These are phyloP conservation scores for Monilinia fructicola DNA, from an alignment of 2,329 filamentous ascomycete species.

Conservation along the genomic window DNA sequence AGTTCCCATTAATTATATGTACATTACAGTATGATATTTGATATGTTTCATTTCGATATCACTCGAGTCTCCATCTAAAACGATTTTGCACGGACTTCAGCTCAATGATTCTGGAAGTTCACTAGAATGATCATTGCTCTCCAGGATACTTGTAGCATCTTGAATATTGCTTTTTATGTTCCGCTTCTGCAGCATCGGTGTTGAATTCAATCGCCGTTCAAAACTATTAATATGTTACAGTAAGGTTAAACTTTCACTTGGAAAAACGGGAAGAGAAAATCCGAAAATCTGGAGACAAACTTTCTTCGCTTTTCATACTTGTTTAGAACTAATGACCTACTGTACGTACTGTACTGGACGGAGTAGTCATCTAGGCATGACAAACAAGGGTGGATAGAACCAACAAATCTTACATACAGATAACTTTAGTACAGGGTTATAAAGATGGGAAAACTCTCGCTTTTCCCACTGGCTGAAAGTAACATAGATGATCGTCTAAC, in stretches of 20 bases:
- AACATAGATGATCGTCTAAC: not conserved
- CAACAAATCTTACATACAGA: not conserved
- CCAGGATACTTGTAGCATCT: too few species aligned
- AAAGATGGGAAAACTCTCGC: not conserved
- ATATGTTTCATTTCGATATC: not conserved
- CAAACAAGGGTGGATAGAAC: not conserved
- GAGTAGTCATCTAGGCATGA: not conserved
- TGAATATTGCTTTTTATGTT: not conserved
- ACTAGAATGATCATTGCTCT: not conserved
- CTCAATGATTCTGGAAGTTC: not conserved
- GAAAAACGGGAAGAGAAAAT: not conserved
- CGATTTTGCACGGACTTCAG: not conserved
- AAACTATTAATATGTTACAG: not conserved
- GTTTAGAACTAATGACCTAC: not conserved
- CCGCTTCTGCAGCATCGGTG: not conserved
- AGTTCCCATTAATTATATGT: too few species aligned
- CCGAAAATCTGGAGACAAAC: constrained; percentile 19
- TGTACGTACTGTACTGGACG: too few species aligned
- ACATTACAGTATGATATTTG: not conserved
- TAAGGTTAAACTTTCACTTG: not conserved
- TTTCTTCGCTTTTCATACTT: not conserved
- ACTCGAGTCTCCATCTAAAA: not conserved
- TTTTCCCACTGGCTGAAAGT: not conserved
- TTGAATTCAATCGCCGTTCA: too few species aligned
- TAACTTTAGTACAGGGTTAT: not conserved